These are phyloP conservation scores for Aschersonia sp. DNA, from an alignment of 2,329 filamentous ascomycete genomes.

Conservation along the genomic window DNA sequence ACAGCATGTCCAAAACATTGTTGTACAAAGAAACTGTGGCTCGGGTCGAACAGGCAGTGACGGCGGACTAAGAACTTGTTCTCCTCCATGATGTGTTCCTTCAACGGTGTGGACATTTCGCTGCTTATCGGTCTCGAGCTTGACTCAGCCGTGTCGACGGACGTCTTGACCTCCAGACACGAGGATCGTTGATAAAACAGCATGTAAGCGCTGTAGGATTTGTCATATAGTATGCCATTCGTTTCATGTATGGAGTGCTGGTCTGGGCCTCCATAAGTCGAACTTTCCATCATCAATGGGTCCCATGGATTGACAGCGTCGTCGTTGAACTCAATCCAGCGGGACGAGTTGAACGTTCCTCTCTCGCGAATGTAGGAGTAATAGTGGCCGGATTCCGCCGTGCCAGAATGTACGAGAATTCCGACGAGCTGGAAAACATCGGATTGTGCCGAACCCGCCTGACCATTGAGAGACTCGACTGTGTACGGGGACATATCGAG, in stretches of 20 bases:
- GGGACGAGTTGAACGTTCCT: conserved; percentile 32
- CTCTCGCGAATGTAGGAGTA: conserved; percentile 89
- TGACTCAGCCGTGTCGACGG: not conserved
- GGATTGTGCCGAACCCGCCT: conserved; percentile 32
- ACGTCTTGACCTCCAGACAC: conserved; percentile 30
- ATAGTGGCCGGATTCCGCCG: conserved; percentile 89
- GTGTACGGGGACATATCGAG: conserved; percentile 88
- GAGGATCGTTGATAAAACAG: conserved; percentile 84
- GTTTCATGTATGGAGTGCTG: conserved; percentile 28
- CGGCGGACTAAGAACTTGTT: conserved; percentile 62
- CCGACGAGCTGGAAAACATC: conserved; percentile 93
- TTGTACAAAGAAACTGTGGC: conserved; percentile 53
- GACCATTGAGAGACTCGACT: conserved; percentile 62
- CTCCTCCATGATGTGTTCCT: conserved; percentile 50
- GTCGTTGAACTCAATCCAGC: conserved; percentile 93
- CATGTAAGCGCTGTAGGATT: conserved; percentile 88
- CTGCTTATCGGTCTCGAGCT: conserved; percentile 23
- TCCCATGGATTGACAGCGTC: conserved; percentile 69
- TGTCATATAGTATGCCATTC: conserved; percentile 39
- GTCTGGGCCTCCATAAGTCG: conserved; percentile 67
- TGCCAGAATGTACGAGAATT: conserved; percentile 83
- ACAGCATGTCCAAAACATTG: conserved; percentile 45
- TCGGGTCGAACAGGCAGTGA: conserved; percentile 66
- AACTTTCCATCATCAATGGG: conserved; percentile 52
- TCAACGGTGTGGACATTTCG: conserved; percentile 27